Conservation (phyloP, 148 eudicot species). For the Fallopia convolvulus region DNA sequence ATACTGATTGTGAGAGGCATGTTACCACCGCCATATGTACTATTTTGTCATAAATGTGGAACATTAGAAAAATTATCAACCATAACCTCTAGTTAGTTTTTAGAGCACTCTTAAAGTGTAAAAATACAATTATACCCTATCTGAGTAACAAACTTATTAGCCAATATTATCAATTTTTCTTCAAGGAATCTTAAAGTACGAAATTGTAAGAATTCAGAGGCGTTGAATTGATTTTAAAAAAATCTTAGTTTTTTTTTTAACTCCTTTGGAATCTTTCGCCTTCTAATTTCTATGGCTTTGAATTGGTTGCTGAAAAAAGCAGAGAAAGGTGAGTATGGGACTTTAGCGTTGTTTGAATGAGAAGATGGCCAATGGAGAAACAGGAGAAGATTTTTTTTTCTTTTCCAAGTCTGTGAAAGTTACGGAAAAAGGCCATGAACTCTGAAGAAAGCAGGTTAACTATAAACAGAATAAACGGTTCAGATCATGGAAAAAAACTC, state of each 20-base stretch:
- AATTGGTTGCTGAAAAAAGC: background rate
- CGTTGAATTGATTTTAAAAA: background rate
- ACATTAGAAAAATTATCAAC: background rate
- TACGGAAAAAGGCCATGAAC: conserved; percentile 13
- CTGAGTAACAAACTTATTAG: background rate
- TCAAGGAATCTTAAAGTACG: background rate
- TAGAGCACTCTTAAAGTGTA: too few relatives aligned
- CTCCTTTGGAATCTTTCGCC: background rate
- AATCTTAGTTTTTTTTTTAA: background rate
- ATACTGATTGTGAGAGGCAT: background rate
- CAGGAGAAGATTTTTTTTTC: background rate
- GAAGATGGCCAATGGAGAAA: background rate
- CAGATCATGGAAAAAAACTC: conserved; percentile 13
- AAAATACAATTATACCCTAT: too few relatives aligned
- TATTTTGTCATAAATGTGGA: background rate
- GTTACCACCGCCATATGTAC: background rate
- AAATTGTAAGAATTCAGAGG: background rate
- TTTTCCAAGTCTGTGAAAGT: background rate
- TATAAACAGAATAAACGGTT: conserved; percentile 28
- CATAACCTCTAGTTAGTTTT: background rate
- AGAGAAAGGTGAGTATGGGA: background rate
- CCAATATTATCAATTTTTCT: background rate
- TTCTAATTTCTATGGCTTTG: background rate
- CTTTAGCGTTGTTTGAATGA: background rate
- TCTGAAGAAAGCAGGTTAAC: conserved; percentile 29